Evolutionary conservation across 225 moss, liverwort and hornwort species (phyloP), one percentile per base, ranked within the genome.

Genomic region (Pseudisothecium myosuroides): DNA sequence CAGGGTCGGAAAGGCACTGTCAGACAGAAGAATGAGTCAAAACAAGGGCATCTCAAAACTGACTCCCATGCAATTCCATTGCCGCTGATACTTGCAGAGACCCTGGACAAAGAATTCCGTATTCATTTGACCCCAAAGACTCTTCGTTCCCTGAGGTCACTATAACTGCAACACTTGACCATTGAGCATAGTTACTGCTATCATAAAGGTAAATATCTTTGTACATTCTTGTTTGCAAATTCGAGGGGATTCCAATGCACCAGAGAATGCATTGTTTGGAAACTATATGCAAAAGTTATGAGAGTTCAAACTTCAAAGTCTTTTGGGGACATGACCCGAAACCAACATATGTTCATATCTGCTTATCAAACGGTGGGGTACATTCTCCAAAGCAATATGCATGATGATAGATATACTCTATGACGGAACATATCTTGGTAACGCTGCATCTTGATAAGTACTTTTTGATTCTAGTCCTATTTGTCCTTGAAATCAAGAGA

Each of bases 1-100:
- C 95, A 98, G 95, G 81, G 98, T 98, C 91, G 98, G 98, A 92
- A 92, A 98, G 85, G 93, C 95, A 92, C 96, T 96, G 96, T 93
- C 89, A 93, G 83, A 94, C 91, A 95, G 89, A 88, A 84, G 43
- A 85, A 75, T 55, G 37, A 82, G 91, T 92, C 93, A 94, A 91
- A 90, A 84, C 36, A 86, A 68, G 68, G 93, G 45, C 83, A 87
- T 64, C 63, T 85, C 58, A 80, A 79, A 83, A 62, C 59, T 55
- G 58, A 61, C 31, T 76, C 67, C 72, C 56, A 22, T 24, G 47
- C 24, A 64, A 90, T 32, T 56, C 84, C 24, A 45, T 64, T 54
- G 56, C n/a, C n/a, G n/a, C n/a, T n/a, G n/a, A n/a, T n/a, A n/a
- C n/a, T n/a, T n/a, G n/a, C 63, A 64, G 36, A 79, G 23, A 79